These are phyloP conservation scores for Malus sieversii DNA, from an alignment of 306 rosid species.

Conservation along the genomic window DNA sequence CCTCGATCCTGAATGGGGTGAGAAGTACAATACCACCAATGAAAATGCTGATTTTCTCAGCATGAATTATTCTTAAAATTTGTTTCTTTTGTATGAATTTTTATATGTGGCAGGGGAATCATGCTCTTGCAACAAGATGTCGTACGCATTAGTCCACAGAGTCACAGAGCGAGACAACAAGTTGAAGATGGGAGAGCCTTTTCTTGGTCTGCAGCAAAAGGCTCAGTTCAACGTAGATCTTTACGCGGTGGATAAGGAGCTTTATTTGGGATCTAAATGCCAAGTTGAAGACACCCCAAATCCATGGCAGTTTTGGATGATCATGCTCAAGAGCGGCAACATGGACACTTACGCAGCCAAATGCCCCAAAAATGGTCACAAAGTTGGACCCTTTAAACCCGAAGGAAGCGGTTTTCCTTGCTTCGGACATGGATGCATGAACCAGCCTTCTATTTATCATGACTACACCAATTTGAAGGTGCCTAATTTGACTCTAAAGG, in stretches of 20 bases:
- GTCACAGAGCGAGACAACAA: conserved; percentile 40
- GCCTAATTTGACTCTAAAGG: conserved; percentile 20
- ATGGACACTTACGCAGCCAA: conserved; percentile 46
- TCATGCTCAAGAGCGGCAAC: conserved; percentile 59
- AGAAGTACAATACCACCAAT: no score
- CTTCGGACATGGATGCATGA: conserved; percentile 56
- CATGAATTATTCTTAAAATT: no score
- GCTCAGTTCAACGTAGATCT: conserved; percentile 20
- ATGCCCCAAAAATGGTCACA: conserved; percentile 39
- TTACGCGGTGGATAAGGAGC: conserved; percentile 35
- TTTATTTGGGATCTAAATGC: conserved; percentile 40
- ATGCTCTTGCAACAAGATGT: conserved; percentile 28
- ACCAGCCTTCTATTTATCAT: conserved; percentile 45
- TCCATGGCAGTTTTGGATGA: conserved; percentile 65
- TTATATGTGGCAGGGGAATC: conserved; percentile 14
- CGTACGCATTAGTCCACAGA: conserved; percentile 35
- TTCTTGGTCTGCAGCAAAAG: conserved; percentile 20
- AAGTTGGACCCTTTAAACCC: conserved; percentile 23
- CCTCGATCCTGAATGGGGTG: no score
- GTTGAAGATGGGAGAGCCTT: conserved; percentile 32
- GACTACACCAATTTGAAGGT: conserved; percentile 38
- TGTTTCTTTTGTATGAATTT: no score
- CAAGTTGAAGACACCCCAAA: conserved; percentile 37
- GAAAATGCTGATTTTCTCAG: background rate
- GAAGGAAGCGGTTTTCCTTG: conserved; percentile 35